Percentiles rank a stretch among this genome's conserved stretches.
Conservation (phyloP, 1,284 basidiomycete genomes). For the Vanrija pseudolonga region DNA sequence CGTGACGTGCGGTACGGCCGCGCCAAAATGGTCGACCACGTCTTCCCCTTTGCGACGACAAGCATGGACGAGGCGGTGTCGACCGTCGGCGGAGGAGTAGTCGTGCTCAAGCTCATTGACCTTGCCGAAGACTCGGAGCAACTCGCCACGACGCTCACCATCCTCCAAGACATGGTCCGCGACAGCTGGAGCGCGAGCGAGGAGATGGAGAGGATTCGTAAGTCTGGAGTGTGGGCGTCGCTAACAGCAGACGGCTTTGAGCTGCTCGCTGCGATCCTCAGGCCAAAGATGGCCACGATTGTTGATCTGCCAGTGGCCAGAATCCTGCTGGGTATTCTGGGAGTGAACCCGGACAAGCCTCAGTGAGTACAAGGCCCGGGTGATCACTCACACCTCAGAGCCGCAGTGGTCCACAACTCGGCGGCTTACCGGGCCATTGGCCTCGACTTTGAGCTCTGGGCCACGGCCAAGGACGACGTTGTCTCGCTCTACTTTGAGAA, state of each 20-base stretch:
- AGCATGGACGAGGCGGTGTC: conserved; percentile 74
- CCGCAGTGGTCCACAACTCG: conserved; percentile 75
- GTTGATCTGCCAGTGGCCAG: conserved; percentile 74
- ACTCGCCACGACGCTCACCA: conserved; percentile 64
- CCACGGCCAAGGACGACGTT: conserved; percentile 63
- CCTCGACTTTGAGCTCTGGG: conserved; percentile 89
- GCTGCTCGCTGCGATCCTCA: conserved; percentile 69
- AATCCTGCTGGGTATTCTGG: conserved; percentile 75
- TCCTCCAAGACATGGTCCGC: conserved; percentile 71
- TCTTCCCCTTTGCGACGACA: conserved; percentile 59
- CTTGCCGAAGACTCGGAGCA: conserved; percentile 71
- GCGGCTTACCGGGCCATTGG: conserved; percentile 78
- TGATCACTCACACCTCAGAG: conserved; percentile 51
- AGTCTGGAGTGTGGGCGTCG: conserved; percentile 30
- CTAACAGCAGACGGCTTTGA: conserved; percentile 72
- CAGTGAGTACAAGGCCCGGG: conserved; percentile 56
- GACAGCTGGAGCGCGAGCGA: conserved; percentile 89
- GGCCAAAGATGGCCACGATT: conserved; percentile 63
- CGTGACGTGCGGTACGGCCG: conserved; percentile 31
- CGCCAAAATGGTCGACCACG: conserved; percentile 56
- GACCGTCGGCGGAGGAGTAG: conserved; percentile 75
- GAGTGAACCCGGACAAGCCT: conserved; percentile 73
- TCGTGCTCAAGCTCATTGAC: conserved; percentile 72
- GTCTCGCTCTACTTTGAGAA: conserved; percentile 71
- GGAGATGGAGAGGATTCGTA: conserved; percentile 80